These are phyloP conservation scores for Gastrodia elata DNA, from an alignment of 106 monocot genomes.

Conservation along the genomic window DNA sequence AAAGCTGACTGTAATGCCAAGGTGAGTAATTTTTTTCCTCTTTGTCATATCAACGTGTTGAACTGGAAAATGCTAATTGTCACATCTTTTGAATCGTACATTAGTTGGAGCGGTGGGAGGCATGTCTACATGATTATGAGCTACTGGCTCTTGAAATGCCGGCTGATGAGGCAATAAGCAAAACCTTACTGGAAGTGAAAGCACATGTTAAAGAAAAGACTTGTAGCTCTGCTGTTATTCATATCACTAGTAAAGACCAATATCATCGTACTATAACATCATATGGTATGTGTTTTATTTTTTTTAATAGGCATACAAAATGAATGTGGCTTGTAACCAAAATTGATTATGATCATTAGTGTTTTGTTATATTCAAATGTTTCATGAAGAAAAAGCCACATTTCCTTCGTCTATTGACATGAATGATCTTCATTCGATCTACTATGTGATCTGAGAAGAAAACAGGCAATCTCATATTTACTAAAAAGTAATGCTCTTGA, in stretches of 20 bases:
- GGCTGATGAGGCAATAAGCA: conserved; percentile 31
- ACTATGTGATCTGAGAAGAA: too few species aligned
- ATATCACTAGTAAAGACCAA: conserved; percentile 16
- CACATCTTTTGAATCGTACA: background rate
- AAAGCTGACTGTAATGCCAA: conserved; percentile 54
- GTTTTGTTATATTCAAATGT: background rate
- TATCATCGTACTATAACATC: conserved; percentile 9
- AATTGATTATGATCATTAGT: background rate
- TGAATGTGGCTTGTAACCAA: background rate
- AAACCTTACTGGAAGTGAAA: conserved; percentile 24
- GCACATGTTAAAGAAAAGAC: conserved; percentile 14
- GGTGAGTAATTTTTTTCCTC: conserved; percentile 15
- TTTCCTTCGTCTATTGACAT: too few species aligned
- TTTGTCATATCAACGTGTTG: background rate
- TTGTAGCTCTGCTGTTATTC: background rate
- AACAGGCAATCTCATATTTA: background rate
- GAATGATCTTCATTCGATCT: too few species aligned
- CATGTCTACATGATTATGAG: conserved; percentile 45
- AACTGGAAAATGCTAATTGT: background rate
- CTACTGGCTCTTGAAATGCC: conserved; percentile 26
- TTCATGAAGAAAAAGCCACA: too few species aligned
- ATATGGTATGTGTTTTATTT: background rate
- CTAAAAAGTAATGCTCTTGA: background rate
- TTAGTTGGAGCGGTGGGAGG: conserved; percentile 43
- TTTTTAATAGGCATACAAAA: background rate